A percentile compares a stretch with the other conserved stretches of the same genome.
Evolutionary conservation across 1,284 basidiomycete species (phyloP).

Genomic region (Austroboletus niveus): DNA sequence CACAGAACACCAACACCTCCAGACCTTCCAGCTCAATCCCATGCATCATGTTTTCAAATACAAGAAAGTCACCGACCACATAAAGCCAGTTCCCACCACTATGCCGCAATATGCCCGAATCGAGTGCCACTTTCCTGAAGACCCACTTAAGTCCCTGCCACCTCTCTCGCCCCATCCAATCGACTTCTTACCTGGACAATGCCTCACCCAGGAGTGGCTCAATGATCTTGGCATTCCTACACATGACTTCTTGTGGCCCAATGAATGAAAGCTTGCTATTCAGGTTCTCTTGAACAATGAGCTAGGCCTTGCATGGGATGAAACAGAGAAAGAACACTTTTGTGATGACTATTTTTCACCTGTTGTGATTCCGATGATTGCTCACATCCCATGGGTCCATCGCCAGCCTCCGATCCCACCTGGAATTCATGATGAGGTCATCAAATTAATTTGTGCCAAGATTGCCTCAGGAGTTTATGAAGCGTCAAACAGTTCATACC

Average conservation of each 20-base stretch:
- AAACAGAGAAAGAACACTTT: slow-evolving; percentile 23
- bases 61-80: not conserved
- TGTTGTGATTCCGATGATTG: slow-evolving; percentile 14
- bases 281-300: slow-evolving; percentile 12
- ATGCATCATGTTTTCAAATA: not conserved
- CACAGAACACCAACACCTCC: not conserved
- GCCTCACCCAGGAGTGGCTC: not conserved
- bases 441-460: slow-evolving; percentile 33
- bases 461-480: slow-evolving; percentile 36
- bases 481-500: slow-evolving; percentile 33
- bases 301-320: slow-evolving; percentile 14
- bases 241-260: slow-evolving; percentile 22
- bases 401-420: slow-evolving; percentile 20
- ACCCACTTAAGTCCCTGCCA: slow-evolving; percentile 1
- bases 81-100: slow-evolving; percentile 13
- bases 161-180: not conserved
- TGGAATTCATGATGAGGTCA: slow-evolving; percentile 23
- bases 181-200: not conserved
- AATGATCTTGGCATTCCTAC: not conserved
- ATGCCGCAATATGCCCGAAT: slow-evolving; percentile 17
- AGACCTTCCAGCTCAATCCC: not conserved
- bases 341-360: slow-evolving; percentile 15
- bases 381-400: slow-evolving; percentile 25
- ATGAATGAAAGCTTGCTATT: slow-evolving; percentile 22
- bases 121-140: slow-evolving; percentile 5